Base-by-base conservation (phyloP, 164 flowering plant species). In the Nymphaea colorata region DNA sequence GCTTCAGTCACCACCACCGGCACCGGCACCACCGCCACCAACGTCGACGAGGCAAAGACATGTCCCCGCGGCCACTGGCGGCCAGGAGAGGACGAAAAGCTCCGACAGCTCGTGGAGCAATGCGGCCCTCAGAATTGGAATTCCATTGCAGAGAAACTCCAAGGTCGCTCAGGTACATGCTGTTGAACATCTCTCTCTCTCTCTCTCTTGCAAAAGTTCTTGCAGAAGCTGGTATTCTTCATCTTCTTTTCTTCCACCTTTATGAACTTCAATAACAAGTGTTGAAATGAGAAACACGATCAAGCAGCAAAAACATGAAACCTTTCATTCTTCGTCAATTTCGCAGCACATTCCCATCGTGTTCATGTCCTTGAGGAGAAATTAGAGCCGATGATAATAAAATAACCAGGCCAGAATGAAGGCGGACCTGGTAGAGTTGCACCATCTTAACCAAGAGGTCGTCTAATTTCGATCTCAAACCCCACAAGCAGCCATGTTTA, bases 1-100 rank as follows among this genome's bases (percentile, higher is more conserved):
- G 55, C 55, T 47, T 47, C 55, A 12, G 55, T 12, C 12, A 12
- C 55, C 55, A 47, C 55, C 55, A 25, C 36, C 36, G 36, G 36
- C 36, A 25, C 36, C 36, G 36, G 36, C 36, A 25, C 36, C 36
- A 25, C 36, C 36, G 36, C 79, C 3, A 64, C 42, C 45, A 14
- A 5, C 17, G 62, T 66, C 62, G 81, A 81, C 55, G 83, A 80
- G 25, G 74, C 70, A 0, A 80, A 72, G 67, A 72, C 70, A 45
- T 86, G 93, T 47, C 87, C 91, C 5, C 75, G 97, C 63, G 96
- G 96, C 6, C 96, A 90, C 73, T 90, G 96, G 96, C 73, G 93
- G 71, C 93, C 96, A 0, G 87, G 88, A 6, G 96, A 90, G 78
- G 96, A 90, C 65, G 89, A 82, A 41, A 90, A 78, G 64, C 89